Conservation (phyloP, 1,284 basidiomycete species). For the Trichosporon sp. region DNA sequence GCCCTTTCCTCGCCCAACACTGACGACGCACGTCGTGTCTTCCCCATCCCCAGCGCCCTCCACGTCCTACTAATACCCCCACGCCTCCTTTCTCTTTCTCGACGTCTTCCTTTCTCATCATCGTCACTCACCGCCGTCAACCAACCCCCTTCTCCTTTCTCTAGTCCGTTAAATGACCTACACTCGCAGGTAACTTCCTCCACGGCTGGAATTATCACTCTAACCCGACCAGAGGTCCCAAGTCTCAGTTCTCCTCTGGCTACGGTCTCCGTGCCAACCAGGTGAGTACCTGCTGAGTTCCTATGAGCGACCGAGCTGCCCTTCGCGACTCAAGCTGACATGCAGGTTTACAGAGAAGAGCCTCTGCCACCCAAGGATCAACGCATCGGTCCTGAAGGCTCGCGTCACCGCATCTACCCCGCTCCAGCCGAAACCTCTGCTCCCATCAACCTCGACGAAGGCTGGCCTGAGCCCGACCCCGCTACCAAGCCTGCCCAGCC, state of each 20-base stretch:
- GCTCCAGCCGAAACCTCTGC: conserved; percentile 24
- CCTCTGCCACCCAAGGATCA: conserved; percentile 24
- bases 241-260: conserved; percentile 19
- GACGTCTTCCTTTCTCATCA: neutral
- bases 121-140: neutral
- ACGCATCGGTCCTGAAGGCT: conserved; percentile 21
- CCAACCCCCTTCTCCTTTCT: neutral
- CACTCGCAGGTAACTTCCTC: neutral
- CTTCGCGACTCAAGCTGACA: too few species aligned
- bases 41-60: neutral
- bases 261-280: conserved; percentile 17
- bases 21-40: neutral
- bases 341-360: neutral
- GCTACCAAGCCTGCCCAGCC: neutral
- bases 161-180: neutral
- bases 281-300: neutral
- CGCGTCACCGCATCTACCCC: conserved; percentile 33
- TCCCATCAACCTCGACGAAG: conserved; percentile 27
- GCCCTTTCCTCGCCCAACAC: neutral
- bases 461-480: conserved; percentile 22
- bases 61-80: neutral
- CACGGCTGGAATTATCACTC: neutral
- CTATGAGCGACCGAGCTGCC: too few species aligned
- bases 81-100: neutral
- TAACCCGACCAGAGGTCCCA: neutral